These are phyloP conservation scores for Mediolabrus comicus DNA, from an alignment of 108 stramenopile genomes.

Conservation along the genomic window DNA sequence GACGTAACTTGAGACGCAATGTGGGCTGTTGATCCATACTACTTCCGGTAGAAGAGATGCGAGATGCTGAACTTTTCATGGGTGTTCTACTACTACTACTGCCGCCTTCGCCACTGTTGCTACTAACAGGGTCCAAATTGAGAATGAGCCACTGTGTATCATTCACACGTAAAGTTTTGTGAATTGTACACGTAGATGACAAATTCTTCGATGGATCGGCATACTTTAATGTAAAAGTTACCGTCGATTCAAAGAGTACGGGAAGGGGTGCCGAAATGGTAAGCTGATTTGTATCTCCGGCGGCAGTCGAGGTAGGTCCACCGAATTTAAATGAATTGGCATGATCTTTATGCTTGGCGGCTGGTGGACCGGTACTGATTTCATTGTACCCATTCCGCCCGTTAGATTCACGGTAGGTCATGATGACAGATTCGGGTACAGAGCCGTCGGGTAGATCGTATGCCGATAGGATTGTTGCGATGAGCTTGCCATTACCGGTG, in stretches of 20 bases:
- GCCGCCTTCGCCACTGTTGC: neutral
- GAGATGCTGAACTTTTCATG: neutral
- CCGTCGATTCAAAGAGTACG: conserved; percentile 47
- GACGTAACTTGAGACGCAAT: conserved; percentile 63
- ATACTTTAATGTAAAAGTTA: conserved; percentile 50
- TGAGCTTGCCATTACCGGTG: conserved; percentile 52
- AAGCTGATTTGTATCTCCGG: conserved; percentile 15
- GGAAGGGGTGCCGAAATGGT: conserved; percentile 45
- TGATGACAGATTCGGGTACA: conserved; percentile 49
- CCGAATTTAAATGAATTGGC: conserved; percentile 75
- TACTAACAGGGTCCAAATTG: conserved; percentile 30
- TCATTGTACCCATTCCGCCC: conserved; percentile 1
- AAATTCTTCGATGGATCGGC: conserved; percentile 32
- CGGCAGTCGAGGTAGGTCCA: neutral
- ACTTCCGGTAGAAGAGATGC: conserved; percentile 6
- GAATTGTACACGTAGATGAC: conserved; percentile 17
- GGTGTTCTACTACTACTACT: neutral
- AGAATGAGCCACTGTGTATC: conserved; percentile 79
- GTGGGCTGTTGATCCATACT: conserved; percentile 50
- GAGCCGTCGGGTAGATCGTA: conserved; percentile 64
- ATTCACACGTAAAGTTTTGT: conserved; percentile 50
- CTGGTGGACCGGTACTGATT: conserved; percentile 71
- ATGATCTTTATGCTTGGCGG: conserved; percentile 66
- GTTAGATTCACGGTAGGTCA: conserved; percentile 35
- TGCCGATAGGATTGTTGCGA: conserved; percentile 61